Evolutionary conservation across 805 yeast species (phyloP), one percentile per base, ranked within the genome.

Genomic region (Candida schatavii): DNA sequence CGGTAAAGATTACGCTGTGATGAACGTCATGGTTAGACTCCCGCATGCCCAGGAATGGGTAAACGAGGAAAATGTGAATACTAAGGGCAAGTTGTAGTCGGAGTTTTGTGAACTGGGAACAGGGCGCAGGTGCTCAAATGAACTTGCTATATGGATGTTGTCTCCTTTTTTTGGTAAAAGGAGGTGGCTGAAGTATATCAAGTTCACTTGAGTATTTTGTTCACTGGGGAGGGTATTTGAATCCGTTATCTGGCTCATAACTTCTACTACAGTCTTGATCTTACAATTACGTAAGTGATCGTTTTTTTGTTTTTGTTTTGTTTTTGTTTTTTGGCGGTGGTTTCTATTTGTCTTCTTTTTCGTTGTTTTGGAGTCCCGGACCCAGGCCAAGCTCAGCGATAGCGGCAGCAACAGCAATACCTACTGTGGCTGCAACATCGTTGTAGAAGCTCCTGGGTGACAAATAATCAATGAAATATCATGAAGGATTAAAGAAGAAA

Each of bases 1-100:
- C 41, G 76, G 74, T 13, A 47, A 52, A 19, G 70, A 69, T 46
- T 69, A 48, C 45, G 73, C 75, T 6, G 51, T 61, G 10, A 68
- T 70, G 75, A 63, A 68, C 45, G 67, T 70, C 21, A 70, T 70
- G 76, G 62, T 70, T 39, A 57, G 76, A 35, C 70, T 59, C 22
- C 37, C 58, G 23, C 52, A 50, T 23, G 74, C 72, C 10, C 48
- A 54, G 28, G 64, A 64, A 41, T 69, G 72, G 70, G 50, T 57
- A 6, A 37, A 48, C 26, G 58, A 52, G 21, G 45, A 40, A 20
- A 52, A 49, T 34, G 43, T 44, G 15, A 26, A 28, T 25, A 26
- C 35, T 31, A 46, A 43, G 40, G 51, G 49, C 26, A 48, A 43
- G 26, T 45, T 45, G 41, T 44, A 48, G 38, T 38, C 41, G 41